Conservation (phyloP, 345 rosid genomes). For the Raphanus raphanistrum region DNA sequence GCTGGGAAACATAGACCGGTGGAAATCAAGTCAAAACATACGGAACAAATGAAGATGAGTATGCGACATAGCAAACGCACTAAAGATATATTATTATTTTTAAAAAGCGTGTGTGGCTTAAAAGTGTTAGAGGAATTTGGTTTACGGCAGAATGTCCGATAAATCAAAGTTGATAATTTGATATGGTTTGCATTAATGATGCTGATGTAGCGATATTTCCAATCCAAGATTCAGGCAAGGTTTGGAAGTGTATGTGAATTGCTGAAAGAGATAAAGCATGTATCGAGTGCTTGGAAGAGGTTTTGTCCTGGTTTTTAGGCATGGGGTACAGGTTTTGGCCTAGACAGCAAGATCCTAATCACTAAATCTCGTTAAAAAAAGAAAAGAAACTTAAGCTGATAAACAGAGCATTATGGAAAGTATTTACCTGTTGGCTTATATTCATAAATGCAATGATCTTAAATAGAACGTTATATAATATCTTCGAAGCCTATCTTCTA, state of each 20-base stretch:
- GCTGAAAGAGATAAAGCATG: not conserved
- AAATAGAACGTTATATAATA: not conserved
- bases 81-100: not conserved
- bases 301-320: too few species aligned
- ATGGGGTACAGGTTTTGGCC: too few species aligned
- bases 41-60: not conserved
- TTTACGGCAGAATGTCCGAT: not conserved
- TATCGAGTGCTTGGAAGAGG: too few species aligned
- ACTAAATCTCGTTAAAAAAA: too few species aligned
- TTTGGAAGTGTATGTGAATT: not conserved
- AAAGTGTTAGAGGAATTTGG: not conserved
- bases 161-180: not conserved
- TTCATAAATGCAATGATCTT: not conserved
- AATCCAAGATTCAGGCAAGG: not conserved
- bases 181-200: not conserved
- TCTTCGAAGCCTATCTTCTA: not conserved
- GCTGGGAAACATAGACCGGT: not conserved
- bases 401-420: not conserved
- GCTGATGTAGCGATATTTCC: not conserved
- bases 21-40: not conserved
- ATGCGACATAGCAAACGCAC: not conserved
- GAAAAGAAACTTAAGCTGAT: not conserved
- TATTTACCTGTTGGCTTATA: not conserved
- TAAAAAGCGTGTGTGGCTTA: not conserved
- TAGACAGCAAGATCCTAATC: too few species aligned